A percentile compares a stretch with the other conserved stretches of the same genome.
Evolutionary conservation across 1,284 basidiomycete genomes (phyloP).

Genomic region (Mycena citricolor): DNA sequence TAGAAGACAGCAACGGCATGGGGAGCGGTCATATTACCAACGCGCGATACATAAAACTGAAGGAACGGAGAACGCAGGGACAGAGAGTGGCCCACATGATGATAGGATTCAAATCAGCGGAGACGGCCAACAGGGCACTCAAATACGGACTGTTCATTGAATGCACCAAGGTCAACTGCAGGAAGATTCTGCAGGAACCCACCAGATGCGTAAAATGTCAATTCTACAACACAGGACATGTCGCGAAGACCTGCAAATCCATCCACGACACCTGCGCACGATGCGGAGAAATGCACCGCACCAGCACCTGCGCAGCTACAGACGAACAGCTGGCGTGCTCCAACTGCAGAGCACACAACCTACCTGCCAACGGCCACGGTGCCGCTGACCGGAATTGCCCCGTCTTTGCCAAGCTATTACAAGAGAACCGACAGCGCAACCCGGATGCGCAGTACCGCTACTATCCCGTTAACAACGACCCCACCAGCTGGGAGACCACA

Average conservation of each 20-base stretch:
- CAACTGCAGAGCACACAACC: background rate
- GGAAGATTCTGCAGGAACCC: constrained; percentile 1
- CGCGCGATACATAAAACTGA: background rate
- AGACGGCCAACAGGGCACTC: constrained; percentile 7
- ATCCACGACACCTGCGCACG: background rate
- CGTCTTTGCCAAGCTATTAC: background rate
- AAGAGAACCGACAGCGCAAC: background rate
- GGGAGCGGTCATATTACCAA: background rate
- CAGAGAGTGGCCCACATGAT: constrained; percentile 1
- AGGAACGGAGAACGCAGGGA: background rate
- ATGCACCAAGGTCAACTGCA: background rate
- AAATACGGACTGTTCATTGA: background rate
- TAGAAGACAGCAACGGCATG: background rate
- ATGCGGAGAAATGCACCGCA: background rate
- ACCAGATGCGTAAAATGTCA: constrained; percentile 6
- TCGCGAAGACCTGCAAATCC: background rate
- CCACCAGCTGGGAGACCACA: background rate
- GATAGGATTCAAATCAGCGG: background rate
- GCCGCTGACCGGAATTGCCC: constrained; percentile 1
- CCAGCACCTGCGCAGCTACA: background rate
- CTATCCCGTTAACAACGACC: constrained; percentile 3
- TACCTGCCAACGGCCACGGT: constrained; percentile 1
- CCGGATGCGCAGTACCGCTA: constrained; percentile 1
- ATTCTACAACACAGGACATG: no score
- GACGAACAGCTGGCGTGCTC: background rate